Evolutionary conservation across 2,329 filamentous ascomycete genomes (phyloP).

Genomic region (Alternaria novae-zelandiae): DNA sequence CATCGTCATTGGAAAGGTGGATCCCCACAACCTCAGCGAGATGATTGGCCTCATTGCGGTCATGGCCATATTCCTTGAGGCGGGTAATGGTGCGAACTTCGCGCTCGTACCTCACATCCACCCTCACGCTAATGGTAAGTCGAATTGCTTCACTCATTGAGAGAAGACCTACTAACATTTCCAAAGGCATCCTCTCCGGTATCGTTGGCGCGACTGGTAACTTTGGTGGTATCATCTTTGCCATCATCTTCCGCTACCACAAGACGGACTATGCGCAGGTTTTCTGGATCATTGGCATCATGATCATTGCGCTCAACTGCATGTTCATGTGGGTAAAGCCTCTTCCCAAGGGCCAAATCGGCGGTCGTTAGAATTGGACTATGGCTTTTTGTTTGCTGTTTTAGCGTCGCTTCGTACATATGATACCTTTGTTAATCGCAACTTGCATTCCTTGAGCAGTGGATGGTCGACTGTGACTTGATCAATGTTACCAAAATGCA

Average conservation of each 20-base stretch:
- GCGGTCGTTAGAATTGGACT: conserved; percentile 42
- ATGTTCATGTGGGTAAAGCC: conserved; percentile 68
- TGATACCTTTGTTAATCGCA: conserved; percentile 6
- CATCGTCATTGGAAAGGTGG: conserved; percentile 66
- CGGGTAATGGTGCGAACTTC: conserved; percentile 86
- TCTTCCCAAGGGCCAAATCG: conserved; percentile 61
- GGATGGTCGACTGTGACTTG: background rate
- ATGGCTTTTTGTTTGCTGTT: background rate
- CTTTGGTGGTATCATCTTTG: conserved; percentile 83
- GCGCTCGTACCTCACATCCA: conserved; percentile 86
- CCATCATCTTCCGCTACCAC: conserved; percentile 80
- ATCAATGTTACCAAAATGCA: background rate
- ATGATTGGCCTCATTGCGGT: conserved; percentile 80
- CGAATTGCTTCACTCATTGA: background rate
- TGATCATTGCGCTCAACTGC: conserved; percentile 74
- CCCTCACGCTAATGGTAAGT: conserved; percentile 76
- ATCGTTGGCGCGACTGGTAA: conserved; percentile 82
- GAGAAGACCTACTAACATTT: conserved; percentile 15
- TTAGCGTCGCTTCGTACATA: conserved; percentile 1
- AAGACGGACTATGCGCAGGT: conserved; percentile 71
- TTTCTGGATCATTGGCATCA: conserved; percentile 82
- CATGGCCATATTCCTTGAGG: conserved; percentile 82
- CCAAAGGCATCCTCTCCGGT: conserved; percentile 68
- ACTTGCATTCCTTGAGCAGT: background rate
- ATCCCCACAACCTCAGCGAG: conserved; percentile 66